Percentiles rank a stretch among this genome's conserved stretches.
phyloP scores from a whole-genome alignment of 116 monocot genomes.

The Papilionanthe hybrid region DNA sequence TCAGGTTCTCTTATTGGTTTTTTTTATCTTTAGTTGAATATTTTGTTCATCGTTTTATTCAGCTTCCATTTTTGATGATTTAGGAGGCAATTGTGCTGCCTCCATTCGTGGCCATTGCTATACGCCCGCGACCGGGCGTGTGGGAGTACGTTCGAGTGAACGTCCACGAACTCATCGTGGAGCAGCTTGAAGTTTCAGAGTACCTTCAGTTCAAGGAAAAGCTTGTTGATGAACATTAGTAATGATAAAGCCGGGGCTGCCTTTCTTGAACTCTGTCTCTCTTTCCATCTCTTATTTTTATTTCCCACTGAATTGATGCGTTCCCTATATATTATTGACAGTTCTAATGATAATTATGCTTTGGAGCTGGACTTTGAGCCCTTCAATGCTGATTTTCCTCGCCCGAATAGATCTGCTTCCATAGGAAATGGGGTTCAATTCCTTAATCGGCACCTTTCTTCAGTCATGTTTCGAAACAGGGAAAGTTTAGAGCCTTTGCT shows the following conservation, averaged over 20 bases:
- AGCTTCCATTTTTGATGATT: not conserved
- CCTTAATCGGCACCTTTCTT: constrained; percentile 86
- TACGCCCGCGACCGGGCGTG: constrained; percentile 85
- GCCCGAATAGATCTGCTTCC: constrained; percentile 65
- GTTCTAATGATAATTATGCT: constrained; percentile 40
- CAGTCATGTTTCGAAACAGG: constrained; percentile 81
- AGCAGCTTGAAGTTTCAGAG: constrained; percentile 65
- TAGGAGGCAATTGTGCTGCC: constrained; percentile 94
- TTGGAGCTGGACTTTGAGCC: constrained; percentile 93
- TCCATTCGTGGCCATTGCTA: constrained; percentile 88
- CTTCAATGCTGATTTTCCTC: constrained; percentile 68
- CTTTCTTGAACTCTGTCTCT: not conserved
- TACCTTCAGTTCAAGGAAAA: constrained; percentile 91
- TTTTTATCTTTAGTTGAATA: not conserved
- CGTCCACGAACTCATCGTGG: constrained; percentile 82
- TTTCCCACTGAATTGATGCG: not conserved
- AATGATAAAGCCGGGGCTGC: not conserved
- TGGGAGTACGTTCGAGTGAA: constrained; percentile 94
- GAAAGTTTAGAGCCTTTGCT: constrained; percentile 82
- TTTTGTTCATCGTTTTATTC: not conserved
- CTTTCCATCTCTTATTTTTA: not conserved
- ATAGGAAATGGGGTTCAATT: constrained; percentile 97
- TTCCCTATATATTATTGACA: constrained; percentile 12
- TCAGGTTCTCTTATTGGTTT: constrained; percentile 32
- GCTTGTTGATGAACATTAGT: constrained; percentile 63